These are phyloP conservation scores for Turnera subulata DNA, from an alignment of 345 rosid species.

Conservation along the genomic window DNA sequence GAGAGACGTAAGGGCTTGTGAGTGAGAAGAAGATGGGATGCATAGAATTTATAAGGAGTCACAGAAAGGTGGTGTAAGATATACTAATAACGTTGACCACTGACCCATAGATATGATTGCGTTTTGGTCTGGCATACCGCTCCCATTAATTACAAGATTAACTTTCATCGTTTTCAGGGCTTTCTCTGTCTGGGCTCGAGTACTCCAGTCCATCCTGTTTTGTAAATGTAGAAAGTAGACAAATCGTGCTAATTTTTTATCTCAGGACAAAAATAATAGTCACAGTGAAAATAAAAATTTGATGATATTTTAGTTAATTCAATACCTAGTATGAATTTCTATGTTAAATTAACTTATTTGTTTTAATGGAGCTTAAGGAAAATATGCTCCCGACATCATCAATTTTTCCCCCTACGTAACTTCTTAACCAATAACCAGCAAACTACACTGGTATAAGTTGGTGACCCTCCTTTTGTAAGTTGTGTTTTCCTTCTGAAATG, in stretches of 20 bases:
- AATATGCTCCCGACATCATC: no score
- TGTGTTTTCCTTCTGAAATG: not conserved
- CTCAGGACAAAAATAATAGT: not conserved
- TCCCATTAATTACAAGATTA: conserved; percentile 32
- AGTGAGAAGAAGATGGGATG: conserved; percentile 17
- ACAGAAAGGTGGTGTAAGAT: not conserved
- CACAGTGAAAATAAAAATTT: no score
- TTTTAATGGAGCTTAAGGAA: no score
- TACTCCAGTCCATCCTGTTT: not conserved
- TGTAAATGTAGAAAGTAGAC: not conserved
- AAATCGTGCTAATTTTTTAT: not conserved
- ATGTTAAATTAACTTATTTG: no score
- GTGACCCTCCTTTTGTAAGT: not conserved
- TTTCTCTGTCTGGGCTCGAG: not conserved
- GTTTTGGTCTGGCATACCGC: conserved; percentile 37
- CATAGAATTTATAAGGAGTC: conserved; percentile 32
- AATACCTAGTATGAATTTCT: no score
- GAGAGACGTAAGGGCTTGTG: not conserved
- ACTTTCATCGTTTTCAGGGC: not conserved
- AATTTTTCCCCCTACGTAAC: no score
- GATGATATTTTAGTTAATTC: no score
- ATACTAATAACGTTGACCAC: conserved; percentile 15
- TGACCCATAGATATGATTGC: not conserved
- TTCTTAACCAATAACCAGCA: no score
- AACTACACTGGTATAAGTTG: no score